Base-by-base conservation (phyloP, 352 stramenopile genomes). In the Phytophthora crassamura region DNA sequence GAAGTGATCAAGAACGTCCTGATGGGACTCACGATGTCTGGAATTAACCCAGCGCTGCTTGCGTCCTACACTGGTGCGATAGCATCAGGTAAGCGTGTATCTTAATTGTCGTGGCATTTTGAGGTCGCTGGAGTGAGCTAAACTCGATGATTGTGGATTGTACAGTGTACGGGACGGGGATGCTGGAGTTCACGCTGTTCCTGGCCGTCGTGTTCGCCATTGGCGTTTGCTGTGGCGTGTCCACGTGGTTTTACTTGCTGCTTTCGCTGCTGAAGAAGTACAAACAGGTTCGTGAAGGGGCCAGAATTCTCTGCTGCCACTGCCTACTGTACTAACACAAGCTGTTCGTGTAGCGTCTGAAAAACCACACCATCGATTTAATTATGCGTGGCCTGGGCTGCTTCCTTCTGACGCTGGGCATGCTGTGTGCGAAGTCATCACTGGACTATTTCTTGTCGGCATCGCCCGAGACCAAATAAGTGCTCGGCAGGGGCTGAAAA, bases 191-290 rank as follows among this genome's bases (percentile, higher is more conserved):
- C 59, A 96, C 86, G 18, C 40, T 95, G 14, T 82, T 90, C 53
- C 68, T 96, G 36, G 89, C 89, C 8, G 67, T 95, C 16, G 82
- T 96, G n/a, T 96, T 96, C 62, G 83, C 63, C 0, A 67, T 95
- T 22, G 89, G 89, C 38, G 87, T 95, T 45, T 91, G 81, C 63
- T 93, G 83, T 28, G 89, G 89, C 14, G 88, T 96, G 12, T 95
- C 88, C 11, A 95, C 86, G 8, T 96, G 89, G 89, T 96, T 96
- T 69, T 96, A 93, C 64, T 52, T 96, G 10, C 68, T 96, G 12
- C 72, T 96, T 14, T 89, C 84, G 38, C 70, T 96, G 28, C 62
- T 96, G 15, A 91, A 94, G 64, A 96, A 94, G 64, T 96, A 96
- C 85, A 96, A 96, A 41, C 80, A 95, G 80, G 88, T 96, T 41